phyloP scores from a whole-genome alignment of 768 basidiomycete genomes.

The Mycena filopes region DNA sequence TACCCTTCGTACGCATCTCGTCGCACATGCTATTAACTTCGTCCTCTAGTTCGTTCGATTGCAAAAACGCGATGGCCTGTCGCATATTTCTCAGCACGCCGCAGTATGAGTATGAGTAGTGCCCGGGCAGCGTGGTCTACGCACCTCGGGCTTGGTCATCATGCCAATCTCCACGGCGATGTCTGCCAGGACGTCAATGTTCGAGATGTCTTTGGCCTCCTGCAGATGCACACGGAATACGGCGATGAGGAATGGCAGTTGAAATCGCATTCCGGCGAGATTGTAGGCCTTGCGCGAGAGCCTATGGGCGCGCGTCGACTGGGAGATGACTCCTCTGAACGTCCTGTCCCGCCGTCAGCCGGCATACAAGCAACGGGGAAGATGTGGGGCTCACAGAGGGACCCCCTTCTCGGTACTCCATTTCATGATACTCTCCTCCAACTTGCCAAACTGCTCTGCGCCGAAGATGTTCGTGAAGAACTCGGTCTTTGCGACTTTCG shows the following conservation, averaged over 20 bases:
- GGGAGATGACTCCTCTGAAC: slow-evolving; percentile 68
- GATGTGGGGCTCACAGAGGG: slow-evolving; percentile 56
- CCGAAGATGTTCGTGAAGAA: slow-evolving; percentile 62
- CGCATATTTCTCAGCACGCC: slow-evolving; percentile 25
- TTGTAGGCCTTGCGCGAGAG: slow-evolving; percentile 75
- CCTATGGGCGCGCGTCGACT: slow-evolving; percentile 78
- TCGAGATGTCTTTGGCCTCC: slow-evolving; percentile 70
- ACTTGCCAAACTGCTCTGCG: slow-evolving; percentile 55
- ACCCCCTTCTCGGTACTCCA: slow-evolving; percentile 68
- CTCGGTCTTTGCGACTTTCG: slow-evolving; percentile 51
- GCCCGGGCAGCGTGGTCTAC: slow-evolving; percentile 36
- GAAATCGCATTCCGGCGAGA: slow-evolving; percentile 68
- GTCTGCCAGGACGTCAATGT: slow-evolving; percentile 66
- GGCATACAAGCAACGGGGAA: neutral
- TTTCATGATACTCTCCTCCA: slow-evolving; percentile 56
- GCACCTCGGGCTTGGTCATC: slow-evolving; percentile 70
- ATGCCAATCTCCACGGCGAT: slow-evolving; percentile 65
- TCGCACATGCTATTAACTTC: slow-evolving; percentile 73
- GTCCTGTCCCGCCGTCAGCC: slow-evolving; percentile 48
- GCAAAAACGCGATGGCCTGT: slow-evolving; percentile 72
- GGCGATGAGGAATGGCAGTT: slow-evolving; percentile 64
- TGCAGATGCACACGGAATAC: slow-evolving; percentile 78
- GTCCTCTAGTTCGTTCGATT: slow-evolving; percentile 70
- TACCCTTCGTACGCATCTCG: slow-evolving; percentile 71
- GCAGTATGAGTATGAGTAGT: slow-evolving; percentile 12